These are phyloP conservation scores for Vanilla planifolia DNA, from an alignment of 106 monocot species.

Conservation along the genomic window DNA sequence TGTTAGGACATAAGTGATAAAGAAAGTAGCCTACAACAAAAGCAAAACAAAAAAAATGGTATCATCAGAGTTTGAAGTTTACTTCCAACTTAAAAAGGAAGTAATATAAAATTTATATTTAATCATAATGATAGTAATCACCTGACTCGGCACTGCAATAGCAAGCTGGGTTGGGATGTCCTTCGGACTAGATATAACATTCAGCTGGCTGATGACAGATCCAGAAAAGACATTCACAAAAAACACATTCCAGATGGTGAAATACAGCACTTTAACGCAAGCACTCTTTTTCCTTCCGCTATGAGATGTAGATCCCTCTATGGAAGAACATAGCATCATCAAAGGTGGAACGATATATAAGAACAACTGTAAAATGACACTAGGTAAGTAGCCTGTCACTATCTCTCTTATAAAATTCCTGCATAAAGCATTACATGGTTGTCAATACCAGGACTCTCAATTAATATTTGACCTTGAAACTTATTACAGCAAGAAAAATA, in stretches of 20 bases:
- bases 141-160: slow-evolving; percentile 87
- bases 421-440: slow-evolving; percentile 12
- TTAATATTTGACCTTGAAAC: background rate
- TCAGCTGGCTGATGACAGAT: slow-evolving; percentile 71
- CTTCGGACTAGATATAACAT: slow-evolving; percentile 71
- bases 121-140: slow-evolving; percentile 16
- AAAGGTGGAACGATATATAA: slow-evolving; percentile 65
- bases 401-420: slow-evolving; percentile 63
- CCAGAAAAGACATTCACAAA: slow-evolving; percentile 94
- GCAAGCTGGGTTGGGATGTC: slow-evolving; percentile 76
- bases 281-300: slow-evolving; percentile 92
- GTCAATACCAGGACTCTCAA: background rate
- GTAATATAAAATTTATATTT: background rate
- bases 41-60: slow-evolving; percentile 7
- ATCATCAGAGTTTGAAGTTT: background rate
- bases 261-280: slow-evolving; percentile 73
- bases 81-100: background rate
- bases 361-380: slow-evolving; percentile 72
- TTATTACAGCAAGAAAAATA: background rate
- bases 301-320: slow-evolving; percentile 74
- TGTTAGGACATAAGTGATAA: slow-evolving; percentile 93
- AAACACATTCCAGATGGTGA: slow-evolving; percentile 95
- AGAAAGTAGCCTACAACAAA: slow-evolving; percentile 83
- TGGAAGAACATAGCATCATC: slow-evolving; percentile 84
- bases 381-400: slow-evolving; percentile 90